These are phyloP conservation scores for Fusarium equiseti DNA, from an alignment of 2,329 filamentous ascomycete species.

Conservation along the genomic window DNA sequence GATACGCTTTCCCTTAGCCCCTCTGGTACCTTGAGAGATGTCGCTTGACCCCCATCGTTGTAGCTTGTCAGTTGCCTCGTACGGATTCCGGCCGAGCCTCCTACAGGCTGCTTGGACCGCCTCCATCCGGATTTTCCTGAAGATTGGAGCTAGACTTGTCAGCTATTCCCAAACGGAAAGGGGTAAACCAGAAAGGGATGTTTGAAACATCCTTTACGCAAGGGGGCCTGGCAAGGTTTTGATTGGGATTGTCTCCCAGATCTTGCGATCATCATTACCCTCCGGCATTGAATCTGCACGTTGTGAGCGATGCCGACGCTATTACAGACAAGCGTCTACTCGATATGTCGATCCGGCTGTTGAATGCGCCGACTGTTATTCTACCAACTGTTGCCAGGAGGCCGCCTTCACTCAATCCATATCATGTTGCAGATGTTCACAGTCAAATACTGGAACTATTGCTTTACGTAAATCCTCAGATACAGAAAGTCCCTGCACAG, in stretches of 20 bases:
- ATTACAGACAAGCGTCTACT: constrained; percentile 29
- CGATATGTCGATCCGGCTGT: constrained; percentile 37
- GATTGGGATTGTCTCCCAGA: constrained; percentile 43
- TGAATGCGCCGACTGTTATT: constrained; percentile 4
- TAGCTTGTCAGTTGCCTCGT: constrained; percentile 20
- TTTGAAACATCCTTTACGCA: constrained; percentile 43
- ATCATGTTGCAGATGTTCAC: neutral
- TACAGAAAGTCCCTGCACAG: constrained; percentile 5
- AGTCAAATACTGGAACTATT: neutral
- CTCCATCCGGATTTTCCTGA: constrained; percentile 10
- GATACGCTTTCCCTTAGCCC: neutral
- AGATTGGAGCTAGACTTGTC: constrained; percentile 23
- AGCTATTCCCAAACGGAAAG: constrained; percentile 38
- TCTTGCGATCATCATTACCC: constrained; percentile 35
- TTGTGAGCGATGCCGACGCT: constrained; percentile 36
- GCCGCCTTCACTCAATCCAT: neutral
- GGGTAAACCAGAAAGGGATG: constrained; percentile 37
- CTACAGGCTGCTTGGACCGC: constrained; percentile 11
- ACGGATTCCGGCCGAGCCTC: constrained; percentile 37
- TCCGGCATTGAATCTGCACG: constrained; percentile 35
- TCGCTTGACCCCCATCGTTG: constrained; percentile 19
- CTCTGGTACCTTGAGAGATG: neutral
- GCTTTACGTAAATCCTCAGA: constrained; percentile 23
- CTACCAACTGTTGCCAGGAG: constrained; percentile 1
- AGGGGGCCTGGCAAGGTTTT: constrained; percentile 39